A percentile compares a stretch with the other conserved stretches of the same genome.
phyloP scores from a whole-genome alignment of 768 basidiomycete species.

The Leccinum subtestaceum region DNA sequence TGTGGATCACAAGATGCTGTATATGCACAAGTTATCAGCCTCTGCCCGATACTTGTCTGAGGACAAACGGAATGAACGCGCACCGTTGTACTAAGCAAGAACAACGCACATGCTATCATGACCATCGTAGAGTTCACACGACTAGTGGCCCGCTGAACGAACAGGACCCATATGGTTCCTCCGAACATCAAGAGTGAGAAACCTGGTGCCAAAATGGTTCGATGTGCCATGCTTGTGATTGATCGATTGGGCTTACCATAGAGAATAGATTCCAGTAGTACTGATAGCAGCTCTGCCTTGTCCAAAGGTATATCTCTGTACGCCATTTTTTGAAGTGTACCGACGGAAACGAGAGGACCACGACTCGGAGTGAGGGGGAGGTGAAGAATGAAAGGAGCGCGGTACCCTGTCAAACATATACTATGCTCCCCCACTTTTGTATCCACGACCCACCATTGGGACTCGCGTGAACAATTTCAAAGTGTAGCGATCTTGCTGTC shows the following conservation, averaged over 20 bases:
- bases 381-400: neutral
- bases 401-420: neutral
- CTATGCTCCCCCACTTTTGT: neutral
- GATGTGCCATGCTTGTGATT: neutral
- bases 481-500: too few relatives aligned
- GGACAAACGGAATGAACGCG: neutral
- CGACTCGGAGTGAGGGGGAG: neutral
- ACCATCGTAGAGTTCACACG: neutral
- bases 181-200: constrained; percentile 1
- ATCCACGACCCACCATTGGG: neutral
- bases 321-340: neutral
- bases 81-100: neutral
- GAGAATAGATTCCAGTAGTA: neutral
- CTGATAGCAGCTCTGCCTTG: neutral
- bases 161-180: neutral
- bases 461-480: too few relatives aligned
- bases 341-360: neutral
- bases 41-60: too few relatives aligned
- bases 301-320: neutral
- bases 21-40: neutral
- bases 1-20: neutral
- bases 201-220: neutral
- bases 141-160: neutral
- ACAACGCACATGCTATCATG: neutral
- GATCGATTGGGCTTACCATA: neutral